phyloP scores from a whole-genome alignment of 108 stramenopile genomes.

The Schizochytrium sp. region DNA sequence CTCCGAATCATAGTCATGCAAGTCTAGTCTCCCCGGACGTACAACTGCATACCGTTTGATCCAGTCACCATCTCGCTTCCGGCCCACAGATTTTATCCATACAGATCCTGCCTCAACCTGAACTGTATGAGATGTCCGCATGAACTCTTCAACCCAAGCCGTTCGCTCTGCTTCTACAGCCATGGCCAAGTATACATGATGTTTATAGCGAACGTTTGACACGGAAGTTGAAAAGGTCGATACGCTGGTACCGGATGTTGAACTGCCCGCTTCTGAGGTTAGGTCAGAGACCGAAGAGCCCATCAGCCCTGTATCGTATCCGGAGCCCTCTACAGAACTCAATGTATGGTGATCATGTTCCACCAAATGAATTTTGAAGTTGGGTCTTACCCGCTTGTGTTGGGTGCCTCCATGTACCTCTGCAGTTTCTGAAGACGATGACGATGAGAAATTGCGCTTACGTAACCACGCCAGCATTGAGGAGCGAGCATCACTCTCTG shows the following conservation, averaged over 20 bases:
- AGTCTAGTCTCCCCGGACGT: neutral
- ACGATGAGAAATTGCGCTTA: neutral
- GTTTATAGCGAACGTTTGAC: neutral
- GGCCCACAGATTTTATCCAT: neutral
- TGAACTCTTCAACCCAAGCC: neutral
- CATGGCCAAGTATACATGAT: constrained; percentile 31
- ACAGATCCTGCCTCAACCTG: constrained; percentile 49
- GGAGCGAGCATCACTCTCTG: neutral
- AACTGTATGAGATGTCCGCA: neutral
- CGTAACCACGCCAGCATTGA: constrained; percentile 33
- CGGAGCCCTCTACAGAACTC: constrained; percentile 16
- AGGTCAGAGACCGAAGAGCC: neutral
- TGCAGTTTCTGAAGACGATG: too few species aligned
- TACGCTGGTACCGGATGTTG: constrained; percentile 6
- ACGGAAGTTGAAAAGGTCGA: constrained; percentile 45
- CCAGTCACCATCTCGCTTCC: constrained; percentile 51
- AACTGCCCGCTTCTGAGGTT: neutral
- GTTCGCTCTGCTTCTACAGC: constrained; percentile 23
- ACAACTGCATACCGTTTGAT: constrained; percentile 49
- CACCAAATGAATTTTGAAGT: constrained; percentile 6
- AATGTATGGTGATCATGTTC: constrained; percentile 21
- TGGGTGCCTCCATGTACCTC: neutral
- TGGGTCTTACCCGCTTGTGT: neutral
- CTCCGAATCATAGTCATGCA: constrained; percentile 35
- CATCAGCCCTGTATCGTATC: neutral